Evolutionary conservation across 140 eudicot genomes (phyloP), one percentile per base, ranked within the genome.

Genomic region (Cichorium intybus): DNA sequence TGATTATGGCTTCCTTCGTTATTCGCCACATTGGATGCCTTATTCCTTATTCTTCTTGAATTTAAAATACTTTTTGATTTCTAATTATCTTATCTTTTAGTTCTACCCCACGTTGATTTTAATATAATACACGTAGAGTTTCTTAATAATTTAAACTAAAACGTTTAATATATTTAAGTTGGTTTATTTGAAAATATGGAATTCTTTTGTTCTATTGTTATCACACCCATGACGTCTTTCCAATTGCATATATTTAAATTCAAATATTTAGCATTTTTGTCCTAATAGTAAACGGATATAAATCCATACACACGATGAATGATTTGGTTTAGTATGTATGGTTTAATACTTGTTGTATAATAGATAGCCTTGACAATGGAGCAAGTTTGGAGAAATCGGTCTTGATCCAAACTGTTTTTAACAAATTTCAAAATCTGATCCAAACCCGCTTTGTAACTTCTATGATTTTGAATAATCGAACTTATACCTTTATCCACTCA

Each of bases 1-100:
- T 5, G 4, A 39, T 39, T 39, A 12, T 39, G 12, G 46, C 46
- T 12, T 39, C 2, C 12, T 39, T 39, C 46, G 45, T 17, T 21
- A 29, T 17, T 62, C 24, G n/a, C 62, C 62, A 34, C 63, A 53
- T 67, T 24, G 78, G 78, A 73, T 73, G 73, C 73, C 61, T 63
- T 43, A 45, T 11, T 64, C 21, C 31, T 24, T 64, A 52, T 43
- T 56, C 47, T 16, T 46, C 47, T 16, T 46, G 26, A 74, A 55
- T 64, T 52, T 24, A 35, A 43, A 41, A 20, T 37, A 24, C 59
- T 73, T 24, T 14, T 16, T 12, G 56, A 54, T 45, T 5, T 7
- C 33, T 45, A 21, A 10, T 6, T 10, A 31, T 56, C 16, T 6
- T 10, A 31, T 56, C 16, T 29, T 74, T 63, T 71, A 50, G 0